These are phyloP conservation scores for Zygotorulaspora danielsina DNA, from an alignment of 805 yeast species.

Conservation along the genomic window DNA sequence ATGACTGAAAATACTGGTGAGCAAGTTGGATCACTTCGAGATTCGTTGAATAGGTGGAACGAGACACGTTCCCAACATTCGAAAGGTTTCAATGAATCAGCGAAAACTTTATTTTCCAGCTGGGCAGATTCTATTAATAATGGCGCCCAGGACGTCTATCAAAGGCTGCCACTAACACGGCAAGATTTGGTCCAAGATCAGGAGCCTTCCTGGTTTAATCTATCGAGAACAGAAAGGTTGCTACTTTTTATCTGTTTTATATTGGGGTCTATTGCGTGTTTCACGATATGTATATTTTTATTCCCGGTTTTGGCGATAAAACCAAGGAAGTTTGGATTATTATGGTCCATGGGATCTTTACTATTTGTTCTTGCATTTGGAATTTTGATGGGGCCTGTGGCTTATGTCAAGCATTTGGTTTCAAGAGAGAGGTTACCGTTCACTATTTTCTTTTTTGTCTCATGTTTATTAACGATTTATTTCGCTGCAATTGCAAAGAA, in stretches of 20 bases:
- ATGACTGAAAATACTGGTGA: conserved; percentile 16
- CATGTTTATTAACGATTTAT: conserved; percentile 73
- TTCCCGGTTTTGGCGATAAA: conserved; percentile 86
- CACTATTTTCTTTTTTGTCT: conserved; percentile 72
- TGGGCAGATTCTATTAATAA: conserved; percentile 39
- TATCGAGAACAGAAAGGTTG: conserved; percentile 75
- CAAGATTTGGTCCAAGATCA: conserved; percentile 44
- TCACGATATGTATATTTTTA: conserved; percentile 71
- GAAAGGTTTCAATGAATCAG: conserved; percentile 33
- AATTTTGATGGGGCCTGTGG: conserved; percentile 85
- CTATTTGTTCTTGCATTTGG: conserved; percentile 88
- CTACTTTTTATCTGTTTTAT: conserved; percentile 74
- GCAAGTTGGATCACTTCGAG: conserved; percentile 33
- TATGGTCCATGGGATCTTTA: conserved; percentile 90
- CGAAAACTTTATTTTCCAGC: conserved; percentile 37
- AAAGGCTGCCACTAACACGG: conserved; percentile 59
- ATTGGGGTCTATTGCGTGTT: conserved; percentile 73
- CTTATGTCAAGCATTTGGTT: conserved; percentile 66
- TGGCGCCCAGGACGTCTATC: conserved; percentile 54
- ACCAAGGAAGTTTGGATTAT: conserved; percentile 84
- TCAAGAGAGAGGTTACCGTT: conserved; percentile 76
- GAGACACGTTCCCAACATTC: conserved; percentile 27
- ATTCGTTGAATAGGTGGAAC: conserved; percentile 41
- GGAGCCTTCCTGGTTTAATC: conserved; percentile 73
- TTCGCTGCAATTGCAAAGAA: conserved; percentile 65